phyloP scores from a whole-genome alignment of 306 rosid species.

The Pueraria montana region DNA sequence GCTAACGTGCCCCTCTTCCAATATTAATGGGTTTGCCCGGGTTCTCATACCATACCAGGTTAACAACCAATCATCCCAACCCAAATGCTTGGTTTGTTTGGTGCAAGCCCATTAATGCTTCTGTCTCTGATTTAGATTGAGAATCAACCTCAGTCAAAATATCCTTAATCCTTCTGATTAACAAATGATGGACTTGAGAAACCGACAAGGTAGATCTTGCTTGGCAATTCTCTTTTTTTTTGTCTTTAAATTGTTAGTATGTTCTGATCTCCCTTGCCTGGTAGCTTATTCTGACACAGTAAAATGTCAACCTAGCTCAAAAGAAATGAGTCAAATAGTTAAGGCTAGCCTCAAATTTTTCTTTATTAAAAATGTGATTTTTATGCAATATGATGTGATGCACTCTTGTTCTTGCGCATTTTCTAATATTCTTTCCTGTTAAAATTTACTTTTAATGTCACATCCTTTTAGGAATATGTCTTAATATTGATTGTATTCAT shows the following conservation, averaged over 20 bases:
- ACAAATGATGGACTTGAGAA: not conserved
- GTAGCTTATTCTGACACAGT: constrained; percentile 5
- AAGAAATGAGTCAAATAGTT: not conserved
- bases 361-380: constrained; percentile 16
- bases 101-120: not conserved
- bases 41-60: not conserved
- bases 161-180: not conserved
- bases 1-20: no score
- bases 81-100: not conserved
- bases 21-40: no score
- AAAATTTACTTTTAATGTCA: not conserved
- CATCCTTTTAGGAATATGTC: constrained; percentile 18
- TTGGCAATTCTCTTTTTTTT: not conserved
- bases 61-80: not conserved
- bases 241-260: not conserved
- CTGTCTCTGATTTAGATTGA: not conserved
- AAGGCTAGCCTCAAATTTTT: not conserved
- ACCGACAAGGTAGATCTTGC: not conserved
- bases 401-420: not conserved
- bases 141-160: not conserved
- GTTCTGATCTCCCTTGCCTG: constrained; percentile 3
- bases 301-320: not conserved
- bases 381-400: constrained; percentile 23
- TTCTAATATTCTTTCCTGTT: constrained; percentile 7
- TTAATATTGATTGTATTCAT: constrained; percentile 39